Evolutionary conservation across 1,139 yeast species (phyloP).

Genomic region (Debaryomyces coudertii): DNA sequence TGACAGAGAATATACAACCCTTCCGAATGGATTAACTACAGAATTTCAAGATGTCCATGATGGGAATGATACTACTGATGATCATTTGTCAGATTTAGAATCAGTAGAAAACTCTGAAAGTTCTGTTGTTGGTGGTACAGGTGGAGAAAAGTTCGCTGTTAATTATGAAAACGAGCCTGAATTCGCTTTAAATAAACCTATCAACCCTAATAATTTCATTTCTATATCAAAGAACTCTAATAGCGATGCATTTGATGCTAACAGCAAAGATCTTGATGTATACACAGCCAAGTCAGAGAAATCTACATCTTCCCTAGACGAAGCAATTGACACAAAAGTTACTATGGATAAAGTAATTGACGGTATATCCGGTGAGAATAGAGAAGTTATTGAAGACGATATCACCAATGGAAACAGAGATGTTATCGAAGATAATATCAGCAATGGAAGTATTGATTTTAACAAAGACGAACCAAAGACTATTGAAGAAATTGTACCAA

Average conservation of each 20-base stretch:
- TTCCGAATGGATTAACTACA: slow-evolving; percentile 32
- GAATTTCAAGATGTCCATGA: slow-evolving; percentile 14
- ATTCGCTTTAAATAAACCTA: slow-evolving; percentile 11
- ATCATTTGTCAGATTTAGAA: slow-evolving; percentile 8
- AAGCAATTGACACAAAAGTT: not conserved
- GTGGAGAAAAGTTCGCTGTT: slow-evolving; percentile 25
- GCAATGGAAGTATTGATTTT: not conserved
- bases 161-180: slow-evolving; percentile 35
- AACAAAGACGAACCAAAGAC: not conserved
- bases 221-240: not conserved
- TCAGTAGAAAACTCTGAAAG: slow-evolving; percentile 23
- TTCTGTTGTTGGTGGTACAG: slow-evolving; percentile 12
- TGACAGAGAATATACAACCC: slow-evolving; percentile 25
- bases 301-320: not conserved
- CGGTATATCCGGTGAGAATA: not conserved
- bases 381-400: not conserved
- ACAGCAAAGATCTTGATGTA: slow-evolving; percentile 13
- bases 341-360: not conserved
- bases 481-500: not conserved
- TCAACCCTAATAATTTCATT: not conserved
- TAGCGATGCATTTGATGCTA: slow-evolving; percentile 11
- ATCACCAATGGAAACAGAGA: not conserved
- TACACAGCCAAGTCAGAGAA: not conserved
- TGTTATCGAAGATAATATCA: not conserved
- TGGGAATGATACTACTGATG: slow-evolving; percentile 13